Evolutionary conservation across 352 stramenopile genomes (phyloP).

Genomic region (Chrysophaeum taylorii): DNA sequence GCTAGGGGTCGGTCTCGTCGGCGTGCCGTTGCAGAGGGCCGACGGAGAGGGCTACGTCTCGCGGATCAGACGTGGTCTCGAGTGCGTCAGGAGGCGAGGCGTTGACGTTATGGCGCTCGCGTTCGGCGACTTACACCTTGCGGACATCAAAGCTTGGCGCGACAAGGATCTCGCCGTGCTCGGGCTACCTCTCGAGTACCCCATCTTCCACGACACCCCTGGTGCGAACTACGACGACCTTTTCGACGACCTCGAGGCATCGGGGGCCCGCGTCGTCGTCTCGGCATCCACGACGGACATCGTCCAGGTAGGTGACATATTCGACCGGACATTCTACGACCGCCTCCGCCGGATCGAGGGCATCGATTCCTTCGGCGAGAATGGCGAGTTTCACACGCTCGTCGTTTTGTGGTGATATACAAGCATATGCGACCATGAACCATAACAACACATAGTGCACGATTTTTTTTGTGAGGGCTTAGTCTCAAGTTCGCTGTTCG

Average conservation of each 20-base stretch:
- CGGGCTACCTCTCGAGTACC: slow-evolving; percentile 51
- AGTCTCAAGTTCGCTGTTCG: too few species aligned
- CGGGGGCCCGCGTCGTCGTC: slow-evolving; percentile 44
- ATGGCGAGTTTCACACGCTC: slow-evolving; percentile 74
- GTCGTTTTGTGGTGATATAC: slow-evolving; percentile 68
- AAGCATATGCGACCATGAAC: too few species aligned
- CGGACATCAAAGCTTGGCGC: slow-evolving; percentile 65
- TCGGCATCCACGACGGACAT: slow-evolving; percentile 45
- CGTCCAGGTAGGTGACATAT: slow-evolving; percentile 33
- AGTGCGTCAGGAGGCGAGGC: slow-evolving; percentile 27
- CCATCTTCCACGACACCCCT: slow-evolving; percentile 60
- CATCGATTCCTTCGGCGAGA: slow-evolving; percentile 69
- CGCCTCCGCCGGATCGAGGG: slow-evolving; percentile 16
- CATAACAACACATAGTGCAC: too few species aligned
- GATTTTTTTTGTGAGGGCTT: too few species aligned
- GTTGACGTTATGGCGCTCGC: slow-evolving; percentile 49
- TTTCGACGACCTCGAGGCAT: slow-evolving; percentile 48
- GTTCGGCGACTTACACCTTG: slow-evolving; percentile 73
- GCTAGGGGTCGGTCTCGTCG: slow-evolving; percentile 57
- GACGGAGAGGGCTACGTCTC: slow-evolving; percentile 39
- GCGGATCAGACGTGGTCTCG: slow-evolving; percentile 31
- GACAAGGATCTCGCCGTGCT: slow-evolving; percentile 48
- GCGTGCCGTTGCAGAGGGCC: slow-evolving; percentile 44
- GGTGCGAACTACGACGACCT: slow-evolving; percentile 44
- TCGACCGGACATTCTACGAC: slow-evolving; percentile 41